Base-by-base conservation (phyloP, 2,329 filamentous ascomycete genomes). In the Coniochaeta sp. region DNA sequence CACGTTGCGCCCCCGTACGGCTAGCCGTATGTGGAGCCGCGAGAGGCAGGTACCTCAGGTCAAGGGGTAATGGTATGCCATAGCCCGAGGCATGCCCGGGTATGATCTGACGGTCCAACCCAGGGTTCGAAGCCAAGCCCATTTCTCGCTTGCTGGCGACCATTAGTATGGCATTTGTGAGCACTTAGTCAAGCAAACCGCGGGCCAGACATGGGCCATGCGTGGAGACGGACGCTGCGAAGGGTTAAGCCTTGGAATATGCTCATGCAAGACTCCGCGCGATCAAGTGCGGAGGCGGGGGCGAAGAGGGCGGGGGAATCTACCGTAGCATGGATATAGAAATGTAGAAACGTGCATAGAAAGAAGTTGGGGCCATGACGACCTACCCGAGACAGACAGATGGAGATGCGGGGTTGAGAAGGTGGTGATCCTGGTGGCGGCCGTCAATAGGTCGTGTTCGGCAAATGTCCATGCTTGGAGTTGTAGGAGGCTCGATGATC, bases 11-110 rank as follows among this genome's bases (percentile, higher is more conserved):
- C 7, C 10, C 47, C 24, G 65, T 71, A 75, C 64, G 71, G 68
- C 73, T 73, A 74, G 24, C 67, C 73, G 34, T 62, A 64, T 65
- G 75, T 74, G 24, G 73, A 54, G 30, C 32, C 60, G 47, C 72
- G 72, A 67, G 14, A 19, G 38, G 38, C 5, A 40, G 36, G 4
- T 14, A 34, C 32, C 32, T 34, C 32, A 34, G 6, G 32, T 6
- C 32, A 34, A n/a, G n/a, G n/a, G n/a, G n/a, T n/a, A n/a, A n/a
- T n/a, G n/a, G n/a, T n/a, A n/a, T n/a, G 5, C 5, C 30, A 32
- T 32, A 32, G 5, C 30, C 30, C 30, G 10, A 10, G 30, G 30
- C 5, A 5, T 32, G 30, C 30, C 30, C 30, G 30, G 5, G 30
- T 10, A 10, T 32, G 30, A 12, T 38, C 10, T 38, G 9, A 38